Conservation (phyloP, 1,139 yeast species). For the Scheffersomyces segobiensis region DNA sequence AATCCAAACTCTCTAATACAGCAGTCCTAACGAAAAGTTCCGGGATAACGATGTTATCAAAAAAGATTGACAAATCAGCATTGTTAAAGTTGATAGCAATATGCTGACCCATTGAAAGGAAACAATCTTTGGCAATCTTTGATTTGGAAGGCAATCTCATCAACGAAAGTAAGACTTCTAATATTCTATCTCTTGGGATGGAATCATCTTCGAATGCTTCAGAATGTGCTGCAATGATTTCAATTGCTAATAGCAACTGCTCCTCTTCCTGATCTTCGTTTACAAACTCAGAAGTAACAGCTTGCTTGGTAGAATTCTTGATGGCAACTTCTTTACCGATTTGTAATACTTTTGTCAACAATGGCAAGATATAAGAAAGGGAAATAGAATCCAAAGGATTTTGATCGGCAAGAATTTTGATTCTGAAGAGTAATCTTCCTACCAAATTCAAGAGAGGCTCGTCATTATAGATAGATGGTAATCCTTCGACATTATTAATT, state of each 20-base stretch:
- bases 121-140: constrained; percentile 79
- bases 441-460: constrained; percentile 57
- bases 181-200: constrained; percentile 68
- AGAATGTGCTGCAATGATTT: constrained; percentile 73
- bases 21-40: constrained; percentile 75
- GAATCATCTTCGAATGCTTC: constrained; percentile 66
- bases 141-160: constrained; percentile 77
- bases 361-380: constrained; percentile 72
- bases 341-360: constrained; percentile 62
- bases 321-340: constrained; percentile 57
- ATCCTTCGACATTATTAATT: constrained; percentile 38
- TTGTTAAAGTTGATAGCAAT: constrained; percentile 61
- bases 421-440: constrained; percentile 69
- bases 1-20: constrained; percentile 79
- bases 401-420: constrained; percentile 75
- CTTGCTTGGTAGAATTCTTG: constrained; percentile 49
- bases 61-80: constrained; percentile 59
- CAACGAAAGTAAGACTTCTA: constrained; percentile 62
- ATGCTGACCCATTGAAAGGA: constrained; percentile 72
- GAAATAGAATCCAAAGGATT: constrained; percentile 68
- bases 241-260: constrained; percentile 74
- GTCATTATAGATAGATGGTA: constrained; percentile 44
- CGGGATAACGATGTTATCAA: constrained; percentile 60
- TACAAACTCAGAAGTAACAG: constrained; percentile 59
- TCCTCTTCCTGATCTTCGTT: constrained; percentile 89